Evolutionary conservation across 495 filamentous ascomycete genomes (phyloP).

Genomic region (Barbatosphaeria neglecta): DNA sequence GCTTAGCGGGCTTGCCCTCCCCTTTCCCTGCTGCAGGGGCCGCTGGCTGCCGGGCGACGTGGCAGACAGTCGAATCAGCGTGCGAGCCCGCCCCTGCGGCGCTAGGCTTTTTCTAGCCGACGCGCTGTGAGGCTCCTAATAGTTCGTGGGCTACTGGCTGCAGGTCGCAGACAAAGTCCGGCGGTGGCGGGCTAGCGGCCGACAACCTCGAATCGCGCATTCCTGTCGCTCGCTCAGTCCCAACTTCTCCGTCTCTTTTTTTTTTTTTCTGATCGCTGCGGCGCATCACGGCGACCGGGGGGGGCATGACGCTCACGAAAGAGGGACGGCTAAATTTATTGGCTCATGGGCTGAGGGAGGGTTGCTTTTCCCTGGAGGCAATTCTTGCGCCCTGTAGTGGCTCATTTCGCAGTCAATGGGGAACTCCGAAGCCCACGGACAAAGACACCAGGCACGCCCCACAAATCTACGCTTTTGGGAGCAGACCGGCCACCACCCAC

Average conservation of each 20-base stretch:
- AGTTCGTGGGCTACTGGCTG: no score
- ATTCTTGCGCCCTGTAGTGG: neutral
- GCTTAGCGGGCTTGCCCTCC: no score
- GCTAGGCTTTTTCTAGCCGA: neutral
- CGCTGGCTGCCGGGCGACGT: neutral
- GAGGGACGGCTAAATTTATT: neutral
- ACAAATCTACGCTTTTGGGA: neutral
- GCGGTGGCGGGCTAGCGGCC: neutral
- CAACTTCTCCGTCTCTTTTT: neutral
- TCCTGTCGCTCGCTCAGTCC: neutral
- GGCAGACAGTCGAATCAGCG: neutral
- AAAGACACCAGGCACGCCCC: neutral
- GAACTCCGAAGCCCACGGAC: constrained; percentile 1
- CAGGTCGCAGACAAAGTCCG: no score
- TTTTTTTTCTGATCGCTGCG: neutral
- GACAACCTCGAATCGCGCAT: no score
- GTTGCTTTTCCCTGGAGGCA: neutral
- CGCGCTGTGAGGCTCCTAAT: neutral
- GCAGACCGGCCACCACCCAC: neutral
- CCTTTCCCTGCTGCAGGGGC: neutral
- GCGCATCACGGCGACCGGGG: neutral
- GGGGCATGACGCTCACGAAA: neutral
- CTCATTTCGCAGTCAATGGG: constrained; percentile 1
- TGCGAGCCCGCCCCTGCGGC: neutral
- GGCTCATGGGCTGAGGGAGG: neutral